Percentiles rank a stretch among this genome's conserved stretches.
phyloP scores from a whole-genome alignment of 2,329 filamentous ascomycete genomes.

The Furcasterigmium sp. region DNA sequence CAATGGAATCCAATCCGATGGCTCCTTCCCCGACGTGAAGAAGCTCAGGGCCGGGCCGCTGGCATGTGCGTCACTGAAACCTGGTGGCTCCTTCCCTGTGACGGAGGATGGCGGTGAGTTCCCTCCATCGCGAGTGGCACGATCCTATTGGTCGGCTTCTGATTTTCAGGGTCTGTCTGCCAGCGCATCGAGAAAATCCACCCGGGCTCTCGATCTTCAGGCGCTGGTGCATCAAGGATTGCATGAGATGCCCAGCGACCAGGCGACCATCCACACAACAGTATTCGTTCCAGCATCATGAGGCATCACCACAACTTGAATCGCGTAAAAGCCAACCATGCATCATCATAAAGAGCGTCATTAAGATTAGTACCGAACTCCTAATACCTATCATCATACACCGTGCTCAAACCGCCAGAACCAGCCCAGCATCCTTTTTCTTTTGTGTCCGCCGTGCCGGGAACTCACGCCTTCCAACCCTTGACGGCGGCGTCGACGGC shows the following conservation, averaged over 20 bases:
- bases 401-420: no score
- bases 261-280: no score
- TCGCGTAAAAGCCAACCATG: no score
- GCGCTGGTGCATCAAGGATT: constrained; percentile 5
- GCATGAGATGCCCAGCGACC: no score
- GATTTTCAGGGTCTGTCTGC: neutral
- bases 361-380: neutral
- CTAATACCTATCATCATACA: constrained; percentile 3
- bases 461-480: constrained; percentile 2
- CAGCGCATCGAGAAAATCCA: neutral
- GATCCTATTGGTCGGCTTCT: neutral
- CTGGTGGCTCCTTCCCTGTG: neutral
- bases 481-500: constrained; percentile 62
- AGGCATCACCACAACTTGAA: constrained; percentile 3
- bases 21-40: no score
- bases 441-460: neutral
- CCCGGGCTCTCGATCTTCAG: neutral
- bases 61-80: neutral
- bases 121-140: neutral
- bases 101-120: neutral
- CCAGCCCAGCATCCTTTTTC: neutral
- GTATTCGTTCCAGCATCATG: constrained; percentile 3
- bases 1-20: neutral
- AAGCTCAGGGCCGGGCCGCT: no score
- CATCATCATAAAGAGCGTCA: constrained; percentile 8